phyloP scores from a whole-genome alignment of 2,329 filamentous ascomycete species.

The Microcera coccophila region DNA sequence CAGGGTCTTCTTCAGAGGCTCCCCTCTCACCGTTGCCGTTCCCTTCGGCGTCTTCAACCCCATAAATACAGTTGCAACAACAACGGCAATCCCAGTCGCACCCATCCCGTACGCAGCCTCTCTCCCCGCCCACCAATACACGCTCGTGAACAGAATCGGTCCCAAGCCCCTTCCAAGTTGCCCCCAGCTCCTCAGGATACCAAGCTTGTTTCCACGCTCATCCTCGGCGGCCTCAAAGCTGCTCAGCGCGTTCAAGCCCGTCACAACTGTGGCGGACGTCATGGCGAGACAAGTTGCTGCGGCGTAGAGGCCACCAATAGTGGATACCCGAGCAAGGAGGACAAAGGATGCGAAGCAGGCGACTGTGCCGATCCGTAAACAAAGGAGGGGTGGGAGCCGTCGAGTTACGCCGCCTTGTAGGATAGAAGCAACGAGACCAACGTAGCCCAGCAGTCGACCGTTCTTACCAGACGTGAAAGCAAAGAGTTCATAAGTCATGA shows the following conservation, averaged over 20 bases:
- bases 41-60: slow-evolving; percentile 61
- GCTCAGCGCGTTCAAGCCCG: slow-evolving; percentile 83
- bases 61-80: slow-evolving; percentile 67
- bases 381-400: slow-evolving; percentile 73
- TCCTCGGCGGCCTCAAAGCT: slow-evolving; percentile 80
- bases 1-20: slow-evolving; percentile 16
- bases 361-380: slow-evolving; percentile 74
- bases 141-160: slow-evolving; percentile 83
- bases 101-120: slow-evolving; percentile 81
- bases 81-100: slow-evolving; percentile 72
- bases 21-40: slow-evolving; percentile 12
- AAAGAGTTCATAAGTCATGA: slow-evolving; percentile 96
- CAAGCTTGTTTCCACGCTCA: slow-evolving; percentile 83
- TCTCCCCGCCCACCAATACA: slow-evolving; percentile 98
- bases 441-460: slow-evolving; percentile 80
- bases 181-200: slow-evolving; percentile 74
- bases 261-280: slow-evolving; percentile 92
- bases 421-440: slow-evolving; percentile 86
- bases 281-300: slow-evolving; percentile 82
- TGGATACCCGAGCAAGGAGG: slow-evolving; percentile 66
- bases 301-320: slow-evolving; percentile 67
- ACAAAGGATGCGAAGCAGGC: slow-evolving; percentile 77
- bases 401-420: slow-evolving; percentile 90
- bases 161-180: slow-evolving; percentile 85
- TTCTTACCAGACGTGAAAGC: slow-evolving; percentile 74